Conservation (phyloP, 2,329 filamentous ascomycete genomes). For the Colletotrichum lentis region DNA sequence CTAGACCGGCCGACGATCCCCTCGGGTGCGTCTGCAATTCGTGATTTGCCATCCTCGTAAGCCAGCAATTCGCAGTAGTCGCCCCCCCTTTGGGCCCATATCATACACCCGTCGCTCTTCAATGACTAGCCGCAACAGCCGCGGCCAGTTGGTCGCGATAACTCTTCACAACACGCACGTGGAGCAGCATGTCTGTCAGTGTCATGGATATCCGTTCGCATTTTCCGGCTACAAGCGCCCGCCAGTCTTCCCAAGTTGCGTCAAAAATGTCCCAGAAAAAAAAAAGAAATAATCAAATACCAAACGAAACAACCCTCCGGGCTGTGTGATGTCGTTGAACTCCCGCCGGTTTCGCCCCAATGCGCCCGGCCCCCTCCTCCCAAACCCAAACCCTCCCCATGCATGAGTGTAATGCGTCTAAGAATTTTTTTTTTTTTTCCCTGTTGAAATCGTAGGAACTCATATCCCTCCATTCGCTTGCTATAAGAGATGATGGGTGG, state of each 20-base stretch:
- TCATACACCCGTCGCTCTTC: no score
- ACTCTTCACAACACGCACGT: not conserved
- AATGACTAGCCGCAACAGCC: no score
- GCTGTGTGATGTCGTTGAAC: conserved; percentile 12
- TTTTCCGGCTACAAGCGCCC: not conserved
- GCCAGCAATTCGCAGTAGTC: no score
- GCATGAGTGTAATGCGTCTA: conserved; percentile 1
- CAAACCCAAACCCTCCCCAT: not conserved
- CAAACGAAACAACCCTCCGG: not conserved
- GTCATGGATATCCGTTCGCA: not conserved
- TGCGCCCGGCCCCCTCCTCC: not conserved
- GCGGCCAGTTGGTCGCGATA: not conserved
- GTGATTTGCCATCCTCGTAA: no score
- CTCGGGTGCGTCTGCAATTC: no score
- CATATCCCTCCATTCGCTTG: conserved; percentile 29
- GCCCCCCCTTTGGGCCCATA: no score
- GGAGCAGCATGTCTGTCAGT: not conserved
- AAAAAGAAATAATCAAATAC: not conserved
- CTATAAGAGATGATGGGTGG: conserved; percentile 21
- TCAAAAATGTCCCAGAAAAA: not conserved
- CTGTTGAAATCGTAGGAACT: conserved; percentile 33
- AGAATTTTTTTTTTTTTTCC: conserved; percentile 4
- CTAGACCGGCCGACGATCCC: not conserved
- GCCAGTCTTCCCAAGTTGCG: not conserved
- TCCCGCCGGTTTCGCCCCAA: conserved; percentile 13